phyloP scores from a whole-genome alignment of 805 yeast genomes.

The Ascoidea asiatica region DNA sequence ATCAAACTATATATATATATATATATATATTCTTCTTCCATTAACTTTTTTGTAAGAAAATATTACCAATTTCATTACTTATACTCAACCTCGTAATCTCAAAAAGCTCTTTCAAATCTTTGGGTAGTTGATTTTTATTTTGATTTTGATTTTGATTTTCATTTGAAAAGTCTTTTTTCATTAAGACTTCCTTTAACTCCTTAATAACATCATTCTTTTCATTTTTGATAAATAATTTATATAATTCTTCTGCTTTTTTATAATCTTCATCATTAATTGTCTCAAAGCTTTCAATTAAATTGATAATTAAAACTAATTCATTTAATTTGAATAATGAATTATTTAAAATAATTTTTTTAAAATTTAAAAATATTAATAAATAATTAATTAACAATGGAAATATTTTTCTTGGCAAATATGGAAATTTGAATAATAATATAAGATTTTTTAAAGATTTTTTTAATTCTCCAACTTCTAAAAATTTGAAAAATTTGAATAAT shows the following conservation, averaged over 20 bases:
- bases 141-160: neutral
- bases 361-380: conserved; percentile 8
- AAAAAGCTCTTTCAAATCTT: conserved; percentile 3
- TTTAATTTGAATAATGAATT: conserved; percentile 7
- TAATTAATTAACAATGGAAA: conserved; percentile 4
- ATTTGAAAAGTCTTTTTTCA: neutral
- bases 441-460: conserved; percentile 18
- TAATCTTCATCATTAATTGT: neutral
- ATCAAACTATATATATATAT: no score
- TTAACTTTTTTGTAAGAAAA: conserved; percentile 4
- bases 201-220: neutral
- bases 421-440: conserved; percentile 30
- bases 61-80: conserved; percentile 8
- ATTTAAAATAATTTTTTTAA: conserved; percentile 2
- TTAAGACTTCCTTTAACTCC: conserved; percentile 1
- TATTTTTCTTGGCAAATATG: conserved; percentile 22
- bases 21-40: no score
- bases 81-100: conserved; percentile 4
- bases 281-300: conserved; percentile 3
- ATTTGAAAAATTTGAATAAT: conserved; percentile 33
- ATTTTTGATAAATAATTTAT: conserved; percentile 1
- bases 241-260: conserved; percentile 1
- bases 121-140: conserved; percentile 3
- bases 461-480: conserved; percentile 16
- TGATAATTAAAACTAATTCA: conserved; percentile 6